These are phyloP conservation scores for Hypoxylon crocopeplum DNA, from an alignment of 495 filamentous ascomycete species.

Conservation along the genomic window DNA sequence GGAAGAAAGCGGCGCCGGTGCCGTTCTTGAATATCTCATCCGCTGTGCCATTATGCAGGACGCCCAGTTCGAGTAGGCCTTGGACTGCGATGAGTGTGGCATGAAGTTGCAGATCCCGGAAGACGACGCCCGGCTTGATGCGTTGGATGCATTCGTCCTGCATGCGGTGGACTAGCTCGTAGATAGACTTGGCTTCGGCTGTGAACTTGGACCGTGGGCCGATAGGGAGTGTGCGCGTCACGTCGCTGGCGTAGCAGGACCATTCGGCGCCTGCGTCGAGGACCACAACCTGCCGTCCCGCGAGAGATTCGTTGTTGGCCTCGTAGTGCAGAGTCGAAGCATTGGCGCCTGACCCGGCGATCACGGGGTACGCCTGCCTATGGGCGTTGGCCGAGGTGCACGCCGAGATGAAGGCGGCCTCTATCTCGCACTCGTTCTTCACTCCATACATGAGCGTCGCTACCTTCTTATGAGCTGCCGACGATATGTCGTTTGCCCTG, in stretches of 20 bases:
- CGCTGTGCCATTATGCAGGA: conserved; percentile 63
- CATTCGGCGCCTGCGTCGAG: conserved; percentile 88
- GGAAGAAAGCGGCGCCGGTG: conserved; percentile 82
- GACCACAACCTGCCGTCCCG: conserved; percentile 72
- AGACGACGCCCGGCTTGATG: conserved; percentile 70
- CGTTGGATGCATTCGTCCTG: conserved; percentile 76
- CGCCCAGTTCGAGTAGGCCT: conserved; percentile 72
- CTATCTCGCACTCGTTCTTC: conserved; percentile 81
- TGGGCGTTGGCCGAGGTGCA: conserved; percentile 76
- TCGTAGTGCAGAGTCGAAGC: conserved; percentile 87
- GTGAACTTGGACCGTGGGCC: conserved; percentile 62
- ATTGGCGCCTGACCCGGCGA: conserved; percentile 79
- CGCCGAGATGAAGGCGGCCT: conserved; percentile 73
- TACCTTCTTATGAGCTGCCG: conserved; percentile 73
- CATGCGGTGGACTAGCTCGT: conserved; percentile 80
- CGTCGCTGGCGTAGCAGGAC: conserved; percentile 86
- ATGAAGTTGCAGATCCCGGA: conserved; percentile 70
- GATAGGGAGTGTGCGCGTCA: conserved; percentile 87
- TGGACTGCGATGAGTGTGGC: conserved; percentile 75
- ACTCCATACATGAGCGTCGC: conserved; percentile 64
- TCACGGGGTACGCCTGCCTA: conserved; percentile 84
- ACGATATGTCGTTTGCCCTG: conserved; percentile 78
- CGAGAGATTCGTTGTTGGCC: conserved; percentile 74
- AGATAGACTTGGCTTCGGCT: conserved; percentile 70
- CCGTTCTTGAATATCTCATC: conserved; percentile 72